Percentiles rank a stretch among this genome's conserved stretches.
These are phyloP conservation scores for Lactarius quietus DNA, from an alignment of 768 basidiomycete species.

Conservation along the genomic window DNA sequence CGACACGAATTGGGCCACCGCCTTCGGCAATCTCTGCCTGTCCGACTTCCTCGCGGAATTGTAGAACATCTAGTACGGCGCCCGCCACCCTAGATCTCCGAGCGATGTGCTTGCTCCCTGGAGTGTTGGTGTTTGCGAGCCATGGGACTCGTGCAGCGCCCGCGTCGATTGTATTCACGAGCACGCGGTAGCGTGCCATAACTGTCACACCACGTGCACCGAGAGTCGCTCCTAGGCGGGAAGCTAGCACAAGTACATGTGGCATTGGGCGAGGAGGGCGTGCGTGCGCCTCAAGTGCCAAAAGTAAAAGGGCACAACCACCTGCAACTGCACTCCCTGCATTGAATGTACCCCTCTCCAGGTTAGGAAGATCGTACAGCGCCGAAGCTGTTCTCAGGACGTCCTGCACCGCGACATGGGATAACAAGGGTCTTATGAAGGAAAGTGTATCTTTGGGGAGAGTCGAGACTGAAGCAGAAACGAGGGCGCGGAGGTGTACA, in stretches of 20 bases:
- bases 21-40: conserved; percentile 37
- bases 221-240: conserved; percentile 45
- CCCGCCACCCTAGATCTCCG: conserved; percentile 64
- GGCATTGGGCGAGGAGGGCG: conserved; percentile 31
- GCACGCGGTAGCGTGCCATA: conserved; percentile 63
- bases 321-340: conserved; percentile 1
- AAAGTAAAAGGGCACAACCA: conserved; percentile 66
- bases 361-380: conserved; percentile 41
- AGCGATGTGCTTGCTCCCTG: conserved; percentile 39
- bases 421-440: conserved; percentile 9
- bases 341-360: conserved; percentile 31
- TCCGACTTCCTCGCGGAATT: conserved; percentile 64
- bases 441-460: conserved; percentile 15
- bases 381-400: conserved; percentile 42
- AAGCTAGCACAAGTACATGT: conserved; percentile 29
- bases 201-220: conserved; percentile 55
- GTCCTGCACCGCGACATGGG: conserved; percentile 32
- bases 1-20: conserved; percentile 38
- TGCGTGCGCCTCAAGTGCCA: conserved; percentile 66
- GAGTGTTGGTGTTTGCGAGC: conserved; percentile 50
- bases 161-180: conserved; percentile 57
- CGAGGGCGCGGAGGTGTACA: conserved; percentile 36
- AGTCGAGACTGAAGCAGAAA: conserved; percentile 38
- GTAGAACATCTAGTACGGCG: conserved; percentile 65
- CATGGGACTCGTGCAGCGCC: conserved; percentile 70